These are phyloP conservation scores for Trametes coccinea DNA, from an alignment of 768 basidiomycete genomes.

Conservation along the genomic window DNA sequence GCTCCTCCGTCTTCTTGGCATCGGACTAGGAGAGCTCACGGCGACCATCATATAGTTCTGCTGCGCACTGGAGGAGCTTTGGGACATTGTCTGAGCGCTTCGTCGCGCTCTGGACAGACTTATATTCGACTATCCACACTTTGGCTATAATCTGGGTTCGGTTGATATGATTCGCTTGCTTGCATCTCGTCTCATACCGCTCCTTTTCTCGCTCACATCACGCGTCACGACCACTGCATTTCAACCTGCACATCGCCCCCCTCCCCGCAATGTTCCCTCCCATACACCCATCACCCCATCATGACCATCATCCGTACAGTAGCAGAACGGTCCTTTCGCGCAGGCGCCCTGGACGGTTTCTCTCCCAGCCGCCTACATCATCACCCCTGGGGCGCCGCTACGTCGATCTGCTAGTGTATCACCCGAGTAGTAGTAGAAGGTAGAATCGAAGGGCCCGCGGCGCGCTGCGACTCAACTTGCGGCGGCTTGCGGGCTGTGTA, in stretches of 20 bases:
- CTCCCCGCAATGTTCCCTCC: neutral
- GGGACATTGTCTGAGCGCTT: slow-evolving; percentile 76
- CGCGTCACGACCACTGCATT: slow-evolving; percentile 17
- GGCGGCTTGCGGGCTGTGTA: slow-evolving; percentile 27
- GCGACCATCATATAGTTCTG: slow-evolving; percentile 61
- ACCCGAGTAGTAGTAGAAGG: too few relatives aligned
- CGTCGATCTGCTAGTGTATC: neutral
- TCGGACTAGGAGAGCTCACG: neutral
- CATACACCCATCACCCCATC: neutral
- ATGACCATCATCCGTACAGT: slow-evolving; percentile 1
- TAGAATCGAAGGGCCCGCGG: slow-evolving; percentile 11
- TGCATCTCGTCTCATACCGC: slow-evolving; percentile 8
- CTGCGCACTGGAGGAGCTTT: slow-evolving; percentile 90
- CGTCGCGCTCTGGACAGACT: neutral
- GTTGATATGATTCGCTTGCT: neutral
- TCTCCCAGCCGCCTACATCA: neutral
- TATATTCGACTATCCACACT: neutral
- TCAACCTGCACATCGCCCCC: slow-evolving; percentile 29
- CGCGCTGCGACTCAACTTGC: slow-evolving; percentile 38
- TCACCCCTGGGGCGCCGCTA: neutral
- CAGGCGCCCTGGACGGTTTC: neutral
- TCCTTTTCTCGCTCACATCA: neutral
- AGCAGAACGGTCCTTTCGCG: neutral
- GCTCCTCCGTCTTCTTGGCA: neutral
- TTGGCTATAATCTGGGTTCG: neutral